These are phyloP conservation scores for Kodamaea sp. DNA, from an alignment of 1,139 yeast genomes.

Conservation along the genomic window DNA sequence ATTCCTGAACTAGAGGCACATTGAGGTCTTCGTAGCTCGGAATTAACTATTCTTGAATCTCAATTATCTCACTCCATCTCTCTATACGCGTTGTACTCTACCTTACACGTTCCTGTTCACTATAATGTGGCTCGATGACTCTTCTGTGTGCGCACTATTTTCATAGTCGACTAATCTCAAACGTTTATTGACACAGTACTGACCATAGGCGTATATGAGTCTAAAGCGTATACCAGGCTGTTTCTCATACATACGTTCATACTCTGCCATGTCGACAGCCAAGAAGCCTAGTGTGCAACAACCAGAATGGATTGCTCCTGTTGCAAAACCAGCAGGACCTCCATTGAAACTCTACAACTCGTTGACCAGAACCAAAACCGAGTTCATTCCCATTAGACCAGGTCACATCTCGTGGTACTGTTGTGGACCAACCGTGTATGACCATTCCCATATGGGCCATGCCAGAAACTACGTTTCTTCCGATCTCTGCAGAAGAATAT, in stretches of 20 bases:
- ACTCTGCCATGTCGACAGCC: constrained; percentile 8
- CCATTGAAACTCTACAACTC: constrained; percentile 64
- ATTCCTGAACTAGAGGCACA: too few relatives aligned
- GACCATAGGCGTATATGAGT: too few relatives aligned
- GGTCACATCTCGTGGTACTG: constrained; percentile 89
- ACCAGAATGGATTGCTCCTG: constrained; percentile 37
- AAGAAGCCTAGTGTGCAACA: constrained; percentile 23
- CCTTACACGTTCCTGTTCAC: too few relatives aligned
- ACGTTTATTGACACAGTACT: too few relatives aligned
- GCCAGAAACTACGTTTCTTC: constrained; percentile 95
- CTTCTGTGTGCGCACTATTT: too few relatives aligned
- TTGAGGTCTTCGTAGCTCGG: too few relatives aligned
- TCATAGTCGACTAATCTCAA: not conserved
- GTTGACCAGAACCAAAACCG: constrained; percentile 77
- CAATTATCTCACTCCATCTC: too few relatives aligned
- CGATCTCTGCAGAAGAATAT: constrained; percentile 85
- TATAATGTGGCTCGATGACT: too few relatives aligned
- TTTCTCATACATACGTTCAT: constrained; percentile 4
- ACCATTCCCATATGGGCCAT: constrained; percentile 98
- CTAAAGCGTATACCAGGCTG: too few relatives aligned
- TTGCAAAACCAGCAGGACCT: constrained; percentile 2
- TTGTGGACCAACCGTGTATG: constrained; percentile 99
- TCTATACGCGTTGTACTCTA: too few relatives aligned
- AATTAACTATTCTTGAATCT: too few relatives aligned
- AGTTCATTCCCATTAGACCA: constrained; percentile 63